A percentile compares a stretch with the other conserved stretches of the same genome.
Conservation (phyloP, 805 yeast species). For the Yarrowia divulgata region DNA sequence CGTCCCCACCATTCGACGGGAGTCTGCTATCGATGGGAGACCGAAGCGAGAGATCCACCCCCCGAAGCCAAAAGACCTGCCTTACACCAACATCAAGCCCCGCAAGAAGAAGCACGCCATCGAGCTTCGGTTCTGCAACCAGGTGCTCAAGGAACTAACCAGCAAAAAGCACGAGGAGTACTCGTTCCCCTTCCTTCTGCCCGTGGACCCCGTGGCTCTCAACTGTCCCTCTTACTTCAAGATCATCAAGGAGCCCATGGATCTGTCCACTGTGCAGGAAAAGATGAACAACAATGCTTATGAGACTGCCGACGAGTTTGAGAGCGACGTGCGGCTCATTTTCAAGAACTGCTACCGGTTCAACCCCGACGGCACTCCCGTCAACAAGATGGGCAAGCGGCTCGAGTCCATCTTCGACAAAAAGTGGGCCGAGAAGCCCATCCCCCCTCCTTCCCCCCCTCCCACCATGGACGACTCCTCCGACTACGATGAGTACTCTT, state of each 20-base stretch:
- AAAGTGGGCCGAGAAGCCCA: constrained; percentile 87
- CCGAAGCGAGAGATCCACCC: constrained; percentile 97
- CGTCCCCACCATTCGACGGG: constrained; percentile 73
- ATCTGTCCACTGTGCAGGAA: constrained; percentile 80
- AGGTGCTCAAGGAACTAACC: constrained; percentile 78
- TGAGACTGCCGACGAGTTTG: constrained; percentile 87
- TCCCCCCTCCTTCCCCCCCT: constrained; percentile 67
- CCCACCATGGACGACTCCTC: constrained; percentile 56
- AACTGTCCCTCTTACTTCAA: constrained; percentile 91
- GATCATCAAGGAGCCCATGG: constrained; percentile 92
- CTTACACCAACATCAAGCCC: constrained; percentile 83
- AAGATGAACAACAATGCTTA: constrained; percentile 87
- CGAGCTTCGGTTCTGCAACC: constrained; percentile 85
- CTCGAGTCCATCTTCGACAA: constrained; percentile 85
- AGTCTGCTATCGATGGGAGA: constrained; percentile 68
- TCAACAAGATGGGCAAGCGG: constrained; percentile 92
- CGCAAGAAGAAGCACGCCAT: constrained; percentile 89
- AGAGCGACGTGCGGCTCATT: constrained; percentile 78
- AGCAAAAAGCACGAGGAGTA: constrained; percentile 84
- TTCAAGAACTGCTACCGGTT: constrained; percentile 89
- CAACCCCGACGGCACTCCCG: constrained; percentile 97
- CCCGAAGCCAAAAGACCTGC: constrained; percentile 91
- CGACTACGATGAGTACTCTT: constrained; percentile 53
- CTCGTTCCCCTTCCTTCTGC: constrained; percentile 88
- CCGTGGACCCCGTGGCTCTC: constrained; percentile 94